phyloP scores from a whole-genome alignment of 176 grass and related monocot species.

The Typha latifolia region DNA sequence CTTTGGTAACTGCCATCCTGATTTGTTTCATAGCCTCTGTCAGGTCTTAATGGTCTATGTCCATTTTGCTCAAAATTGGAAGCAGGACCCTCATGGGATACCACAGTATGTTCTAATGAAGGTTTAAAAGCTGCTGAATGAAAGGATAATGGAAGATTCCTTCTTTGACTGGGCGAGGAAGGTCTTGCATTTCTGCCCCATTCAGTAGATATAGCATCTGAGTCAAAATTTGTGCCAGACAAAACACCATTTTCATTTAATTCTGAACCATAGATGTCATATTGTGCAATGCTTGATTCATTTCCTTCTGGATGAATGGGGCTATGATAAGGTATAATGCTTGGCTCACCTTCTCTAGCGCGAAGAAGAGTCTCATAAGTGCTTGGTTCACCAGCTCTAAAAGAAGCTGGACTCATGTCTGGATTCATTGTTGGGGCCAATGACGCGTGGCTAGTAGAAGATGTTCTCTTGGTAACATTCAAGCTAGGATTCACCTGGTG shows the following conservation, averaged over 20 bases:
- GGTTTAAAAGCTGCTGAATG: conserved; percentile 2
- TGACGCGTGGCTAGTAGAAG: too few species aligned
- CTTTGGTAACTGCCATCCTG: not conserved
- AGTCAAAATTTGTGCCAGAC: not conserved
- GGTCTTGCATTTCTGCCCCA: not conserved
- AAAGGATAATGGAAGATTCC: conserved; percentile 48
- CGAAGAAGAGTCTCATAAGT: not conserved
- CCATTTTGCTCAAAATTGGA: conserved; percentile 16
- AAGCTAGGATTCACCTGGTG: conserved; percentile 14
- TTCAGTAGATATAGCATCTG: not conserved
- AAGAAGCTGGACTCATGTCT: not conserved
- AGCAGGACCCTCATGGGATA: conserved; percentile 2
- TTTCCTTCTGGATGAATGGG: not conserved
- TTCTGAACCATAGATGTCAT: not conserved
- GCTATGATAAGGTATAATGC: not conserved
- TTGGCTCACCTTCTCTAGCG: not conserved
- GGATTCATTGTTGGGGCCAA: too few species aligned
- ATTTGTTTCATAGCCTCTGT: not conserved
- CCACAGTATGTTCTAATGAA: conserved; percentile 17
- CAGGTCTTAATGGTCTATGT: not conserved
- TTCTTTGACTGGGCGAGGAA: conserved; percentile 10
- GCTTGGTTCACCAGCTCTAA: not conserved
- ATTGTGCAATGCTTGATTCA: not conserved
- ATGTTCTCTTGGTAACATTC: conserved; percentile 20
- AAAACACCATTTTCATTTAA: not conserved